Percentiles rank a stretch among this genome's conserved stretches.
phyloP scores from a whole-genome alignment of 768 basidiomycete species.

The Tylopilus cervinicoccineus region DNA sequence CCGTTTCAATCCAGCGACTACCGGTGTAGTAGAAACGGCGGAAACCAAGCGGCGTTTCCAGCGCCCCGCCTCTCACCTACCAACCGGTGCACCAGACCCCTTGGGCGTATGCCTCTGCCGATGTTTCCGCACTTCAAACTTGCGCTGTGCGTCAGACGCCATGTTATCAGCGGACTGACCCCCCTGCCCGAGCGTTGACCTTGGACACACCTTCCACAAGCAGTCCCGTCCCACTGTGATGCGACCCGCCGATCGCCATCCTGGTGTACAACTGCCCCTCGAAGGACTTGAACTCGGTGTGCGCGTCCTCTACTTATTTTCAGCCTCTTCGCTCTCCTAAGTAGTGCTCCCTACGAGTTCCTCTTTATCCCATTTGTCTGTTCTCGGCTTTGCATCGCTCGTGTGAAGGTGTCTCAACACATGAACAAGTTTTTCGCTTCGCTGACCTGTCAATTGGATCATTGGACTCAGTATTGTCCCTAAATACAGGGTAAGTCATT shows the following conservation, averaged over 20 bases:
- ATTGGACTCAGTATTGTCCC: no score
- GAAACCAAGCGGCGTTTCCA: neutral
- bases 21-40: no score
- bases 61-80: neutral
- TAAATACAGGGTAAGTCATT: no score
- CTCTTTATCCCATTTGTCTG: neutral
- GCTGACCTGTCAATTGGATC: no score
- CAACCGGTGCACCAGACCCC: conserved; percentile 2
- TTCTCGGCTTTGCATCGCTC: neutral
- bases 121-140: conserved; percentile 2
- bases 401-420: neutral
- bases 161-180: no score
- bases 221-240: conserved; percentile 8
- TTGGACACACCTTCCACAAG: conserved; percentile 2
- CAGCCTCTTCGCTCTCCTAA: neutral
- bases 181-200: no score
- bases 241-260: neutral
- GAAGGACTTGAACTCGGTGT: conserved; percentile 2
- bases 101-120: neutral
- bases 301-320: neutral
- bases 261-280: neutral
- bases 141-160: neutral
- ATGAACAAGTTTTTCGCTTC: neutral
- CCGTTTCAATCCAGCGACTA: no score
- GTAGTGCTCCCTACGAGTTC: neutral